Evolutionary conservation across 148 eudicot genomes (phyloP).

Genomic region (Diospyros kaki): DNA sequence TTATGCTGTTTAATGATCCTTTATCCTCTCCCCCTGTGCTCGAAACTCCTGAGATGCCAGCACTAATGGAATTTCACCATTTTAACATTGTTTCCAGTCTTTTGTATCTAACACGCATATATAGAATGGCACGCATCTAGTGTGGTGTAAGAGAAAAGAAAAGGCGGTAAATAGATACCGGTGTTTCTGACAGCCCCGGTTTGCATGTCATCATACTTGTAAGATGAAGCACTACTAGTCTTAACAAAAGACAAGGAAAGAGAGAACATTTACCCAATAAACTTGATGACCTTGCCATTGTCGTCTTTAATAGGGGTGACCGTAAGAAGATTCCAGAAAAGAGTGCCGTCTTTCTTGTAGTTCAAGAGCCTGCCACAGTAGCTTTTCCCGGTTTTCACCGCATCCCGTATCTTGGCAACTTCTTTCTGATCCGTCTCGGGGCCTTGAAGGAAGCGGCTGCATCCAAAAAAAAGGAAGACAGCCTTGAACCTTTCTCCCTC

Average conservation of each 20-base stretch:
- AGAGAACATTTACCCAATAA: conserved; percentile 65
- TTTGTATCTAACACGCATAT: too few species aligned
- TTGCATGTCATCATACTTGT: too few species aligned
- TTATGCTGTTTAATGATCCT: too few species aligned
- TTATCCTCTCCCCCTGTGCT: too few species aligned
- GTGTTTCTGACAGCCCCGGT: too few species aligned
- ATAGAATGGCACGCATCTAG: too few species aligned
- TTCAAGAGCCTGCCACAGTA: conserved; percentile 91
- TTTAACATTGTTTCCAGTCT: too few species aligned
- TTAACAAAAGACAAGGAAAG: background rate
- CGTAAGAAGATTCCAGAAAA: conserved; percentile 97
- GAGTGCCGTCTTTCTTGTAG: conserved; percentile 96
- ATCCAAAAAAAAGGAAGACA: conserved; percentile 11
- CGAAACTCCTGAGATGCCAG: too few species aligned
- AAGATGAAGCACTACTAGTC: too few species aligned
- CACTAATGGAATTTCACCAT: too few species aligned
- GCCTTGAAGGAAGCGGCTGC: conserved; percentile 97
- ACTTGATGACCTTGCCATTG: conserved; percentile 70
- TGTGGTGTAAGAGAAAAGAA: too few species aligned
- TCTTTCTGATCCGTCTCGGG: conserved; percentile 81
- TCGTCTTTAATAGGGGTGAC: conserved; percentile 89
- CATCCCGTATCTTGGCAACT: conserved; percentile 71
- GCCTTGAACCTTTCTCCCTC: background rate
- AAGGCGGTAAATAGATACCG: too few species aligned
- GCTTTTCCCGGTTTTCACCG: conserved; percentile 68